Evolutionary conservation across 2,329 filamentous ascomycete genomes (phyloP).

Genomic region (Alternaria incomplexa): DNA sequence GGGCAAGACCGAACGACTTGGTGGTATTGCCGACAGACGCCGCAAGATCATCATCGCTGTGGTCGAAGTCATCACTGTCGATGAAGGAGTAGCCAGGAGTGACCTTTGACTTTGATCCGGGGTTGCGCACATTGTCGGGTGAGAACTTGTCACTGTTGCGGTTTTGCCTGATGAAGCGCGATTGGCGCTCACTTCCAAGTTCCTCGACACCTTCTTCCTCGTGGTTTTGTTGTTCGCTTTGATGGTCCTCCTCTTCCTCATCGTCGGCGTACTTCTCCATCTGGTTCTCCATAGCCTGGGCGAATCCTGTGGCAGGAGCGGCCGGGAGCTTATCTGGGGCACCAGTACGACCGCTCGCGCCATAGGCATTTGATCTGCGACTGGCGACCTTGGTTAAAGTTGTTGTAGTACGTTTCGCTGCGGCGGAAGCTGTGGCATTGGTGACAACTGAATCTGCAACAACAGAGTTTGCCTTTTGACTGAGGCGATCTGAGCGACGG

Average conservation of each 20-base stretch:
- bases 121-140: neutral
- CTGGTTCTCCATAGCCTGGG: constrained; percentile 40
- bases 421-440: constrained; percentile 19
- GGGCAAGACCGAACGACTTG: constrained; percentile 43
- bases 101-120: neutral
- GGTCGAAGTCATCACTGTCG: constrained; percentile 24
- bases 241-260: constrained; percentile 12
- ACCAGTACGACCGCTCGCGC: constrained; percentile 41
- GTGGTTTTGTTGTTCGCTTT: constrained; percentile 6
- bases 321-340: constrained; percentile 37
- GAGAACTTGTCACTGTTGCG: constrained; percentile 13
- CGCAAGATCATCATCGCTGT: constrained; percentile 29
- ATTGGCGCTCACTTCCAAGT: constrained; percentile 6
- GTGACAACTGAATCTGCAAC: constrained; percentile 33
- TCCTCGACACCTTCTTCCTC: constrained; percentile 21
- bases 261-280: constrained; percentile 34
- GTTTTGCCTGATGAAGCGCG: neutral
- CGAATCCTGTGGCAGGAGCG: constrained; percentile 37
- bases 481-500: constrained; percentile 39
- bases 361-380: constrained; percentile 46
- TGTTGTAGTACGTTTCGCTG: constrained; percentile 27
- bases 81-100: constrained; percentile 24
- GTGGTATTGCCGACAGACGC: constrained; percentile 34
- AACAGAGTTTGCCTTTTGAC: constrained; percentile 33
- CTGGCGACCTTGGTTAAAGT: constrained; percentile 40